phyloP scores from a whole-genome alignment of 1,139 yeast genomes.

The Nakaseomyces uthaithaninus region DNA sequence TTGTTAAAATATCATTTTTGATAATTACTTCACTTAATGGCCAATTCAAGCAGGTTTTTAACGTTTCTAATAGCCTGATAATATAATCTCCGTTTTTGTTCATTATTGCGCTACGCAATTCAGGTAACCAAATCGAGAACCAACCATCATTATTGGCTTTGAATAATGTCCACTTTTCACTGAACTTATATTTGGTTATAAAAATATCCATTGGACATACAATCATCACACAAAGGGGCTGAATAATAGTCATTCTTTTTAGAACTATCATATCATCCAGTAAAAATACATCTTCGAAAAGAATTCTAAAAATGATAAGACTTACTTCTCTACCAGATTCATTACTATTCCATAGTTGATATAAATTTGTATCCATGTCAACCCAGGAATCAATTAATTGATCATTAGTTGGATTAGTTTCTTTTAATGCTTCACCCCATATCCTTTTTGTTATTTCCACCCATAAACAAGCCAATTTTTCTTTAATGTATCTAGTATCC shows the following conservation, averaged over 20 bases:
- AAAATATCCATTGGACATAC: conserved; percentile 66
- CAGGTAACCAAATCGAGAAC: conserved; percentile 70
- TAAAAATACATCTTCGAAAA: conserved; percentile 90
- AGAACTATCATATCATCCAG: conserved; percentile 88
- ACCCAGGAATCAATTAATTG: conserved; percentile 72
- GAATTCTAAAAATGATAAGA: conserved; percentile 67
- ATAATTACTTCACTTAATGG: conserved; percentile 68
- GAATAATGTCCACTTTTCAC: conserved; percentile 51
- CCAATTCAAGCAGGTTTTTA: conserved; percentile 91
- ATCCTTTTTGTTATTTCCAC: conserved; percentile 84
- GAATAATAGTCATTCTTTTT: conserved; percentile 66
- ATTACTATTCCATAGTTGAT: conserved; percentile 63
- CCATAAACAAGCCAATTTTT: conserved; percentile 85
- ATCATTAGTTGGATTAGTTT: conserved; percentile 33
- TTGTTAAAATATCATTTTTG: conserved; percentile 55
- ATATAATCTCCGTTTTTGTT: conserved; percentile 42
- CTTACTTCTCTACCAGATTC: conserved; percentile 64
- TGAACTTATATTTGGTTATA: conserved; percentile 61
- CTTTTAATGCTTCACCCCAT: conserved; percentile 62
- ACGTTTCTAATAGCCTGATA: conserved; percentile 65
- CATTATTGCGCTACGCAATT: conserved; percentile 46
- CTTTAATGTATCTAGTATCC: conserved; percentile 87
- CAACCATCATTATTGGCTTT: conserved; percentile 74
- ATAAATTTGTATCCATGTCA: conserved; percentile 73
- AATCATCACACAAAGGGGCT: conserved; percentile 75